Evolutionary conservation across 2,329 filamentous ascomycete genomes (phyloP), one percentile per base, ranked within the genome.

Genomic region (Aspergillus aculeatinus): DNA sequence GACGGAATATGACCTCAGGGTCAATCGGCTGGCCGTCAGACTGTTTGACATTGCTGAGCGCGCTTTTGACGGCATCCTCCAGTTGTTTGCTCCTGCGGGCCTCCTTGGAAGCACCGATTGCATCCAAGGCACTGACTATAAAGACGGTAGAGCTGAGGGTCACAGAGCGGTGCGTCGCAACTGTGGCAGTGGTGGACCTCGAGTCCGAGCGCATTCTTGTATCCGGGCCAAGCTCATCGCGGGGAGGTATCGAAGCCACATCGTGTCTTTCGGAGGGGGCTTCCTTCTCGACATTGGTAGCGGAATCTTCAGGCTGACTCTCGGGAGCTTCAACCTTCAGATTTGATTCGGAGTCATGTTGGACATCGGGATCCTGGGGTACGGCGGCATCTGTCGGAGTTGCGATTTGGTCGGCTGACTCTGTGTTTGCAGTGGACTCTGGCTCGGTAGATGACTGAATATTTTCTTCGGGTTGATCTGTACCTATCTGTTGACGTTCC

Each of bases 71-170:
- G 42, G 92, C 84, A 62, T 96, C 92, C 63, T 86, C 87, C 47
- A 99, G 84, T 71, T 92, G 88, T 76, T 92, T 95, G 75, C 88
- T 92, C 78, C 88, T 91, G 75, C 90, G 86, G 55, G 93, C 92
- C 80, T 99, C 94, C 79, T 94, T 96, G 51, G 93, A 96, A 58
- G 89, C 85, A 61, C 90, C 91, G 72, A 99, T 97, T 74, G 88
- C 89, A 82, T 97, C 95, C 73, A 99, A 81, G 44, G 95, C 94
- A 72, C 91, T 93, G 72, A 96, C 88, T 70, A 99, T 92, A 75
- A 99, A 99, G 70, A 97, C 93, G 71, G 96, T 88, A 67, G 95
- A 98, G 83, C 89, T 96, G 81, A 96, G 89, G 68, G 87, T 89
- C 73, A 87, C 84, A 70, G 81, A 80, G 49, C 82, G 77, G 14